These are phyloP conservation scores for Wallacemonas collosoma DNA, from an alignment of 208 protist species.

Conservation along the genomic window DNA sequence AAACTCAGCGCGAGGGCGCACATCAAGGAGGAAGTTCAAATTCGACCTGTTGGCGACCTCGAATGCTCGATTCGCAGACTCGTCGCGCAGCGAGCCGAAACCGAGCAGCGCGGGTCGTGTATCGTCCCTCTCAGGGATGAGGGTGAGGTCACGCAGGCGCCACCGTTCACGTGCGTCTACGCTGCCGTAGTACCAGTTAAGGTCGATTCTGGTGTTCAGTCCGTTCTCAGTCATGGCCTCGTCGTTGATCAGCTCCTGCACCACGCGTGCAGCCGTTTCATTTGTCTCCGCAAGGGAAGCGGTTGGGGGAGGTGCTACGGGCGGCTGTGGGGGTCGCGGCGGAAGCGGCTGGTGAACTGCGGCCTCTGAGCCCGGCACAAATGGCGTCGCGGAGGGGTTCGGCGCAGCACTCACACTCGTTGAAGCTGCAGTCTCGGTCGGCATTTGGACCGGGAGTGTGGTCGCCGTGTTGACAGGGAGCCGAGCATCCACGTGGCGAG, in stretches of 20 bases:
- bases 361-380: too few species aligned
- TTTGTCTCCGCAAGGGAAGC: background rate
- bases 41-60: slow-evolving; percentile 21
- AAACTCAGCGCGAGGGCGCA: background rate
- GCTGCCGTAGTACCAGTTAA: slow-evolving; percentile 71
- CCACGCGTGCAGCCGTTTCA: slow-evolving; percentile 18
- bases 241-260: slow-evolving; percentile 42
- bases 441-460: too few species aligned
- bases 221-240: slow-evolving; percentile 31
- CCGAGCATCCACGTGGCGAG: too few species aligned
- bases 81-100: slow-evolving; percentile 27
- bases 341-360: background rate
- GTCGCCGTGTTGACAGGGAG: too few species aligned
- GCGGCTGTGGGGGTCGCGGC: background rate
- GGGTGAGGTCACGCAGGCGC: slow-evolving; percentile 58
- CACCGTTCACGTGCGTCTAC: slow-evolving; percentile 67
- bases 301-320: background rate
- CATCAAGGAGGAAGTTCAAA: slow-evolving; percentile 20
- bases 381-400: too few species aligned
- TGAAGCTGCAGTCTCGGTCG: too few species aligned
- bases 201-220: slow-evolving; percentile 49
- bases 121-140: slow-evolving; percentile 61
- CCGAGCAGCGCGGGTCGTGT: slow-evolving; percentile 40
- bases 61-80: slow-evolving; percentile 22
- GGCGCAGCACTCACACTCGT: too few species aligned